These are phyloP conservation scores for Polychaeton citri DNA, from an alignment of 2,329 filamentous ascomycete genomes.

Conservation along the genomic window DNA sequence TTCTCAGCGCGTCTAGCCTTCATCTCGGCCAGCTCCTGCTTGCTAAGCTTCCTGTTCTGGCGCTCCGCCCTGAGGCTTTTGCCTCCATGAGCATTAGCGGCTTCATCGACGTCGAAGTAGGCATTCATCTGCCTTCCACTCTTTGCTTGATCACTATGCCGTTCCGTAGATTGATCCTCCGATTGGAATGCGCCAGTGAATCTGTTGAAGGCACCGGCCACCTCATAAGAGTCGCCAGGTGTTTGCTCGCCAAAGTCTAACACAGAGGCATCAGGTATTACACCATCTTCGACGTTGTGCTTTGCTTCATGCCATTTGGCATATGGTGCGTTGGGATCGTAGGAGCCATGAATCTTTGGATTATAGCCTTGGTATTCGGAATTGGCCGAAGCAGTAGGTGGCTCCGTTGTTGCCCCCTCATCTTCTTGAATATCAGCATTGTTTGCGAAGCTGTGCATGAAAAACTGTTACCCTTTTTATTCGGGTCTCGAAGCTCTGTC, in stretches of 20 bases:
- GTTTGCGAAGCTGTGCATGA: no score
- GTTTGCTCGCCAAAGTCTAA: slow-evolving; percentile 16
- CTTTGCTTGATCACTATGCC: slow-evolving; percentile 79
- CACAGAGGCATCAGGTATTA: slow-evolving; percentile 8
- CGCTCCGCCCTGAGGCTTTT: slow-evolving; percentile 85
- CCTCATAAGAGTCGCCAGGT: slow-evolving; percentile 41
- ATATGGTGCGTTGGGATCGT: slow-evolving; percentile 93
- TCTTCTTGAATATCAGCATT: no score
- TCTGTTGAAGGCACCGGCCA: slow-evolving; percentile 73
- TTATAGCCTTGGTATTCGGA: slow-evolving; percentile 56
- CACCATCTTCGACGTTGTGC: slow-evolving; percentile 21
- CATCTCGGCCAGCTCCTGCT: slow-evolving; percentile 78
- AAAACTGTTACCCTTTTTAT: neutral
- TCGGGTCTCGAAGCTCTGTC: slow-evolving; percentile 3
- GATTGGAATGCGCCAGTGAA: slow-evolving; percentile 77
- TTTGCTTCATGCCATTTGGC: slow-evolving; percentile 36
- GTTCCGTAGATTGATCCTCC: slow-evolving; percentile 53
- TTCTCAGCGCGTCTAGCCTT: slow-evolving; percentile 78
- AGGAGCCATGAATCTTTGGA: slow-evolving; percentile 88
- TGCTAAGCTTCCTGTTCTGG: slow-evolving; percentile 67
- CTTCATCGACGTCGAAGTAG: slow-evolving; percentile 91
- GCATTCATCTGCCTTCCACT: slow-evolving; percentile 78
- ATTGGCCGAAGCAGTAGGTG: no score
- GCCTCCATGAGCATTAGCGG: slow-evolving; percentile 81
- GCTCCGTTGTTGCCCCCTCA: no score